Percentiles rank a stretch among this genome's conserved stretches.
Conservation (phyloP, 2,329 filamentous ascomycete genomes). For the Fusarium chuoi region DNA sequence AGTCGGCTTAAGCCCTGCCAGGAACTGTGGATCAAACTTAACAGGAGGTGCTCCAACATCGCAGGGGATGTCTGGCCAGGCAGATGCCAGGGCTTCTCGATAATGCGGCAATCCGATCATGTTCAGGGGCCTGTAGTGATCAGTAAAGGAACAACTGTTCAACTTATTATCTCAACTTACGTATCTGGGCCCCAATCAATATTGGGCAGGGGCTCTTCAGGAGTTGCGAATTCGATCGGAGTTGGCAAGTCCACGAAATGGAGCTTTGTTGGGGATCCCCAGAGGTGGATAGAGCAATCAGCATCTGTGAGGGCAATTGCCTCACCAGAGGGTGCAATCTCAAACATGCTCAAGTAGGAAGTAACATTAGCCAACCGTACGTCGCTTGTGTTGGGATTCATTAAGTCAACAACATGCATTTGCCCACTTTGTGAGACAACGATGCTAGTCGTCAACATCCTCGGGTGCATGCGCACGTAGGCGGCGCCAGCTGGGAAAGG, state of each 20-base stretch:
- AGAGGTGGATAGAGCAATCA: conserved; percentile 83
- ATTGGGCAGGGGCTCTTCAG: conserved; percentile 64
- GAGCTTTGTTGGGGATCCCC: conserved; percentile 87
- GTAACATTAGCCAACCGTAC: conserved; percentile 84
- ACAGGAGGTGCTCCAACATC: conserved; percentile 86
- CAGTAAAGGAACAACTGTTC: not conserved
- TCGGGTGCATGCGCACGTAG: conserved; percentile 95
- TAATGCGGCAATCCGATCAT: conserved; percentile 94
- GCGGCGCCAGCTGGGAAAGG: conserved; percentile 93
- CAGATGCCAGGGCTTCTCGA: conserved; percentile 84
- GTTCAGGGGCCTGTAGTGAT: conserved; percentile 73
- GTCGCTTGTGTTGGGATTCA: conserved; percentile 90
- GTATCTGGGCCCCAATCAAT: conserved; percentile 79
- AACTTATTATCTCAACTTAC: conserved; percentile 55
- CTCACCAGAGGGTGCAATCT: conserved; percentile 88
- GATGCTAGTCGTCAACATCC: conserved; percentile 93
- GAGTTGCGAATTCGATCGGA: conserved; percentile 80
- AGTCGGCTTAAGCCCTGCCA: conserved; percentile 74
- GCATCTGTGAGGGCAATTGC: conserved; percentile 83
- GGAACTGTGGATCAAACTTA: conserved; percentile 76
- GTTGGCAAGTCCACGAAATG: conserved; percentile 86
- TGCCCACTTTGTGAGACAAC: conserved; percentile 92
- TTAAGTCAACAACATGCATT: conserved; percentile 94
- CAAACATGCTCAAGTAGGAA: conserved; percentile 79
- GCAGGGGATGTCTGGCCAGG: conserved; percentile 88